Conservation (phyloP, 352 stramenopile species). For the Phytopythium chamaehyphon region DNA sequence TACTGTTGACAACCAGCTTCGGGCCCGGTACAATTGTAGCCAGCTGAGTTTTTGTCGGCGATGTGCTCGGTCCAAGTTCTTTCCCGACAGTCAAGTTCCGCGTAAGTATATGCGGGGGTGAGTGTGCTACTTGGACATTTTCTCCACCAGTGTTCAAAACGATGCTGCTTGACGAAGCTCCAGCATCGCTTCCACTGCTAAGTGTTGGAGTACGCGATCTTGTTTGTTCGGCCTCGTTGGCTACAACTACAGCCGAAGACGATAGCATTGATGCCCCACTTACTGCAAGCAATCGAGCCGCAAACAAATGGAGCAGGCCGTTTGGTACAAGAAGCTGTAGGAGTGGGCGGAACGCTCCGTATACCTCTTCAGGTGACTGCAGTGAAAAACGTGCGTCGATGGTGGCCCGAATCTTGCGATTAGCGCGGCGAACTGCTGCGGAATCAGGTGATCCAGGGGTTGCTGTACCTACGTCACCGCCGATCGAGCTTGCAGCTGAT, state of each 20-base stretch:
- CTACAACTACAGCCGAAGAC: not conserved
- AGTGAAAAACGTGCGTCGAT: slow-evolving; percentile 25
- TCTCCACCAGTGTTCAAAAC: too few relatives aligned
- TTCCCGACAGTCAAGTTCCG: too few relatives aligned
- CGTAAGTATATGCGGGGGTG: too few relatives aligned
- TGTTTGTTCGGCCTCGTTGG: not conserved
- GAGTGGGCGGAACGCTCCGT: slow-evolving; percentile 30
- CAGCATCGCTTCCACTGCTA: too few relatives aligned
- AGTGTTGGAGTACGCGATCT: not conserved
- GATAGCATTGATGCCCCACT: not conserved
- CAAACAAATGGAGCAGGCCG: slow-evolving; percentile 24
- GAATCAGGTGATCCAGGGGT: not conserved
- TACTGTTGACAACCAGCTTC: too few relatives aligned
- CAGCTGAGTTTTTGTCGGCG: too few relatives aligned
- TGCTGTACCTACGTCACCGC: too few relatives aligned
- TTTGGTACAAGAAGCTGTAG: slow-evolving; percentile 57
- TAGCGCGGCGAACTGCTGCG: not conserved
- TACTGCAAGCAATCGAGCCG: not conserved
- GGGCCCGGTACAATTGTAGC: too few relatives aligned
- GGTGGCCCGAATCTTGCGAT: slow-evolving; percentile 22
- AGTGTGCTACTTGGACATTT: too few relatives aligned
- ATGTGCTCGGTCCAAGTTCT: too few relatives aligned
- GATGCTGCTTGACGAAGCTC: too few relatives aligned
- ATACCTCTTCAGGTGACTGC: slow-evolving; percentile 24
- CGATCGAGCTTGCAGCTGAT: not conserved